phyloP scores from a whole-genome alignment of 106 monocot genomes.

The Dendrobium catenatum region DNA sequence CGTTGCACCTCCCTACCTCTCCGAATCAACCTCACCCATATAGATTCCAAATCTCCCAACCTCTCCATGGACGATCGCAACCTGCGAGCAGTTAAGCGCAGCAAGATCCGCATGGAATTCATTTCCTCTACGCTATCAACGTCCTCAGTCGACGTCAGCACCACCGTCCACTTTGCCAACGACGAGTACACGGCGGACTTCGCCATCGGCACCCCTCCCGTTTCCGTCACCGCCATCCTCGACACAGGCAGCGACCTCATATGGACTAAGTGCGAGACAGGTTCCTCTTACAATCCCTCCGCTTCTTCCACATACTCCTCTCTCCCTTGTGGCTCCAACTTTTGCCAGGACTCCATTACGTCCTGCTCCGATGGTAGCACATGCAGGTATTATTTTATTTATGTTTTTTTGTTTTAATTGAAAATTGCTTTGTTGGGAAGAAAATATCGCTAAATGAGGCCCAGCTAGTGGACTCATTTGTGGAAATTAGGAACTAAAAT shows the following conservation, averaged over 20 bases:
- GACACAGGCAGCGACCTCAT: constrained; percentile 61
- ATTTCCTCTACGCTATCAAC: neutral
- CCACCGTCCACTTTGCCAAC: constrained; percentile 28
- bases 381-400: constrained; percentile 13
- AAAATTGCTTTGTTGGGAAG: no score
- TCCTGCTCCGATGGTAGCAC: constrained; percentile 14
- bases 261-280: constrained; percentile 46
- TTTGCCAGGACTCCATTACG: constrained; percentile 16
- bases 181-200: constrained; percentile 37
- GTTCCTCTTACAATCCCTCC: constrained; percentile 35
- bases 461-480: no score
- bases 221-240: constrained; percentile 27
- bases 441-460: no score
- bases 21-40: constrained; percentile 18
- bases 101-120: constrained; percentile 20
- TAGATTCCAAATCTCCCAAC: neutral
- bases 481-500: no score
- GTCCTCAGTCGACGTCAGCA: neutral
- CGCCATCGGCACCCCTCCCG: constrained; percentile 29
- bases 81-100: constrained; percentile 15
- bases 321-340: constrained; percentile 21
- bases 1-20: neutral
- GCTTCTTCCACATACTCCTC: constrained; percentile 33
- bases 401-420: no score
- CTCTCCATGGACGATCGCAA: constrained; percentile 18